Percentiles rank a stretch among this genome's conserved stretches.
Evolutionary conservation across 2,329 filamentous ascomycete species (phyloP).

Genomic region (Stemphylium vesicarium): DNA sequence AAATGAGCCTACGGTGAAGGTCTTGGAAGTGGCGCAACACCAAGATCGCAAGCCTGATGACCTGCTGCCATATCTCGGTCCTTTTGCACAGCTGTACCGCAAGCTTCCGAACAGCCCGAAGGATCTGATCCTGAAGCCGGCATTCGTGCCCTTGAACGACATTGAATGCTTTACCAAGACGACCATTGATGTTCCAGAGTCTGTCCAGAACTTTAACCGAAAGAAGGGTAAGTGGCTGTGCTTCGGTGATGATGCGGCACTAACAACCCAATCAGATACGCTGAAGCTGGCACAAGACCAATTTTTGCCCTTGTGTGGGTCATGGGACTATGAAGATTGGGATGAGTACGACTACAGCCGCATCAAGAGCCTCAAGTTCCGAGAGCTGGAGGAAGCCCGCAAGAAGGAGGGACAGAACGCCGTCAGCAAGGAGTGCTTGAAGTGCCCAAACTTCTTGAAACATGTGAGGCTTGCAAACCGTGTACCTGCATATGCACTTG

Average conservation of each 20-base stretch:
- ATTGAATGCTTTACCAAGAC: constrained; percentile 85
- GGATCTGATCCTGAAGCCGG: constrained; percentile 71
- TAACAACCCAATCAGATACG: constrained; percentile 48
- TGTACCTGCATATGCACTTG: neutral
- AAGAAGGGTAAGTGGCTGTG: constrained; percentile 56
- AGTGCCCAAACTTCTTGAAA: constrained; percentile 81
- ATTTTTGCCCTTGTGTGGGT: constrained; percentile 70
- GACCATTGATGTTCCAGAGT: constrained; percentile 59
- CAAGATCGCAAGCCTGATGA: constrained; percentile 80
- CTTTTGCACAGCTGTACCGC: constrained; percentile 71
- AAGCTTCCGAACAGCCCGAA: constrained; percentile 69
- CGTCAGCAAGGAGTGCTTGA: constrained; percentile 68
- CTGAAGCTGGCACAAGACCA: constrained; percentile 69
- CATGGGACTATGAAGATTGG: constrained; percentile 78
- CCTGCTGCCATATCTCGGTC: constrained; percentile 79
- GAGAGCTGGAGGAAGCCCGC: constrained; percentile 79
- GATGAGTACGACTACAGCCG: constrained; percentile 82
- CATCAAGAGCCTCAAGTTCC: constrained; percentile 81
- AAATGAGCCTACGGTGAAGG: constrained; percentile 71
- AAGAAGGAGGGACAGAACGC: constrained; percentile 67
- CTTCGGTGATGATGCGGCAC: constrained; percentile 1
- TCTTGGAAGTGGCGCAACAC: constrained; percentile 77
- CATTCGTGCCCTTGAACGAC: constrained; percentile 75
- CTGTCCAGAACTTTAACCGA: constrained; percentile 52
- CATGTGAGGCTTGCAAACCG: constrained; percentile 68